phyloP scores from a whole-genome alignment of 768 basidiomycete species.

The Leucocoprinus leucothites region DNA sequence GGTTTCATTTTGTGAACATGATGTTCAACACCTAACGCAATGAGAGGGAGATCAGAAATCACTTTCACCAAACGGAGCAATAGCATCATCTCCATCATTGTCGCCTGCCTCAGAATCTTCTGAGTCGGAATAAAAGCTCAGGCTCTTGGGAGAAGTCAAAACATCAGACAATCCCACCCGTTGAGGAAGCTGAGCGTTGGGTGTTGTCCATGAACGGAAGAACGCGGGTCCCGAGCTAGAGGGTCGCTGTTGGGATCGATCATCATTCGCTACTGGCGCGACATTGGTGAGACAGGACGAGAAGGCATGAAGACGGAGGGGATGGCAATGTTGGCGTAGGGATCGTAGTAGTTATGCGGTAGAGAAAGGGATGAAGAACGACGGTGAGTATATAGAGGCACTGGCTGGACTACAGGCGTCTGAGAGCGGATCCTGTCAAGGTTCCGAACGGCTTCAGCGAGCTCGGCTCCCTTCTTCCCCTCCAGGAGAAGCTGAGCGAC shows the following conservation, averaged over 20 bases:
- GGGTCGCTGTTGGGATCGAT: slow-evolving; percentile 13
- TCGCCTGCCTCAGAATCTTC: too few species aligned
- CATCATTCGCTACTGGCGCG: slow-evolving; percentile 14
- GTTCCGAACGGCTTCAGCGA: slow-evolving; percentile 56
- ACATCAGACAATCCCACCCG: too few species aligned
- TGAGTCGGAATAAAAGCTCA: too few species aligned
- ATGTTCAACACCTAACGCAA: too few species aligned
- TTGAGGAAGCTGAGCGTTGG: background rate
- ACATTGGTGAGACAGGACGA: slow-evolving; percentile 7
- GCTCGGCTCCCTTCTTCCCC: slow-evolving; percentile 69
- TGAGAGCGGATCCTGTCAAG: slow-evolving; percentile 37
- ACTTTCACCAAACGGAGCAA: too few species aligned
- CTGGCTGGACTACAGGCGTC: slow-evolving; percentile 13
- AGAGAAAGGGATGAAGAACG: slow-evolving; percentile 65
- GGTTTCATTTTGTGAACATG: too few species aligned
- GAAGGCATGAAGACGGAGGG: slow-evolving; percentile 37
- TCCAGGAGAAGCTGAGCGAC: slow-evolving; percentile 62
- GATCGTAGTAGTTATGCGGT: slow-evolving; percentile 34
- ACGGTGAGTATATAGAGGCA: slow-evolving; percentile 36
- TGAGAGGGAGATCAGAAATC: too few species aligned
- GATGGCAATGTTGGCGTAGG: slow-evolving; percentile 32
- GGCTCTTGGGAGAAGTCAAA: too few species aligned
- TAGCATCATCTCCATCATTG: too few species aligned
- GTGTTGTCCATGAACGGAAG: slow-evolving; percentile 9
- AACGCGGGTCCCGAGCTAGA: slow-evolving; percentile 16